These are phyloP conservation scores for Globisporangium nagaii DNA, from an alignment of 352 stramenopile species.

Conservation along the genomic window DNA sequence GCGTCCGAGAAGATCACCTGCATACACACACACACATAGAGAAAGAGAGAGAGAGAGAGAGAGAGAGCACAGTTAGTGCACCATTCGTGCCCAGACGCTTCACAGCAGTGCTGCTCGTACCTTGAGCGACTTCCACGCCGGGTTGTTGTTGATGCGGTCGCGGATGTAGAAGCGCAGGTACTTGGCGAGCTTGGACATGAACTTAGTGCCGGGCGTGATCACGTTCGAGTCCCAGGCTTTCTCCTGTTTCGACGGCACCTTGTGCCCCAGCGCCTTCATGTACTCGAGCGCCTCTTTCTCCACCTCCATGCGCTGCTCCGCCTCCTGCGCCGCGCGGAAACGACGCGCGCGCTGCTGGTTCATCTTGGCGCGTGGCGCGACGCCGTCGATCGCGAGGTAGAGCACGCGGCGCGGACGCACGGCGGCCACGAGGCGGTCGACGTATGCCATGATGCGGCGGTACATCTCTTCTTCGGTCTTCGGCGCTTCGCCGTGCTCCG, in stretches of 20 bases:
- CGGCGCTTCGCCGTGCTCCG: constrained; percentile 88
- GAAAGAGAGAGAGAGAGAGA: too few relatives aligned
- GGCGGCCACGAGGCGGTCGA: constrained; percentile 94
- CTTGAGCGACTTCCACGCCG: constrained; percentile 93
- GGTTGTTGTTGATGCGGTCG: constrained; percentile 92
- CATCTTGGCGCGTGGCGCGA: constrained; percentile 99
- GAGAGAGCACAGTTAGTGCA: too few relatives aligned
- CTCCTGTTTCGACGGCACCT: constrained; percentile 71
- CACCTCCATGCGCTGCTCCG: constrained; percentile 88
- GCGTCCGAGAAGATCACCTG: constrained; percentile 96
- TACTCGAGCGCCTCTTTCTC: constrained; percentile 92
- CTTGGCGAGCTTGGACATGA: constrained; percentile 94
- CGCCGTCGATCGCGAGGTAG: constrained; percentile 98
- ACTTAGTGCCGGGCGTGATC: constrained; percentile 98
- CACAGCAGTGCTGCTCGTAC: constrained; percentile 12
- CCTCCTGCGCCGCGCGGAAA: constrained; percentile 96
- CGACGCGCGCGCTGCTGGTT: constrained; percentile 98
- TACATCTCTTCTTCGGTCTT: constrained; percentile 99
- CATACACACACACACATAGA: neutral
- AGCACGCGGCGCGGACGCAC: constrained; percentile 94
- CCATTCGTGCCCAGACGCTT: too few relatives aligned
- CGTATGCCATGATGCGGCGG: constrained; percentile 92
- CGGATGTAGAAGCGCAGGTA: constrained; percentile 91
- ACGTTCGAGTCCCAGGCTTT: constrained; percentile 98
- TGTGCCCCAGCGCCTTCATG: constrained; percentile 86